Evolutionary conservation across 257 asterid species (phyloP), one percentile per base, ranked within the genome.

Genomic region (Solanum corneliomulleri): DNA sequence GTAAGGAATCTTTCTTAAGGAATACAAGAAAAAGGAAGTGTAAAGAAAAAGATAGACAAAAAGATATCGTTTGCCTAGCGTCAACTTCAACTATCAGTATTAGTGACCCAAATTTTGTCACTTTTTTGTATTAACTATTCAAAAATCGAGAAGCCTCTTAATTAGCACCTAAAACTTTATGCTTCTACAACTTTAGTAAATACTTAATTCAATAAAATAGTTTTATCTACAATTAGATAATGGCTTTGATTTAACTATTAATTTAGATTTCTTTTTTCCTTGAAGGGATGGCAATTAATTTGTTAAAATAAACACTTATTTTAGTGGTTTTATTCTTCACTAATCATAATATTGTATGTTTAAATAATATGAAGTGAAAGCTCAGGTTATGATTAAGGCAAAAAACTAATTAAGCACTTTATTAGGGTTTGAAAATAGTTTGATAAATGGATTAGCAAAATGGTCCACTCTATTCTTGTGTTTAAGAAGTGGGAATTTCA

Each of bases 71-170:
- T 78, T 72, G 83, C 86, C 52, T 74, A 69, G 90, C 89, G 88
- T 89, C 91, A 91, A 81, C 81, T 85, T 89, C 92, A 87, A 89
- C 93, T 89, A 86, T 21, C 69, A 86, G 47, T 75, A 86, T 25
- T 85, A 86, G 90, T 89, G 91, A 88, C 74, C 82, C 45, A 86
- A 62, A 88, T 87, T 86, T 70, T 58, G 27, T 80, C 69, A 70
- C 76, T 41, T 33, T 60, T 82, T 58, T 45, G 37, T 11, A 25
- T 37, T 44, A 84, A 58, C 83, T 44, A 84, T 86, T 37, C 47
- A 68, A 58, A 44, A 81, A 74, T 21, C 90, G 88, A 47, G 88
- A 90, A 88, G 39, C 82, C 93, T 87, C 91, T 74, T 29, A 81
- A 81, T 80, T 62, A 56, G 29, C 87, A 90, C 93, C 93, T 86